phyloP scores from a whole-genome alignment of 2,329 filamentous ascomycete species.

The Scytalidium lignicola region DNA sequence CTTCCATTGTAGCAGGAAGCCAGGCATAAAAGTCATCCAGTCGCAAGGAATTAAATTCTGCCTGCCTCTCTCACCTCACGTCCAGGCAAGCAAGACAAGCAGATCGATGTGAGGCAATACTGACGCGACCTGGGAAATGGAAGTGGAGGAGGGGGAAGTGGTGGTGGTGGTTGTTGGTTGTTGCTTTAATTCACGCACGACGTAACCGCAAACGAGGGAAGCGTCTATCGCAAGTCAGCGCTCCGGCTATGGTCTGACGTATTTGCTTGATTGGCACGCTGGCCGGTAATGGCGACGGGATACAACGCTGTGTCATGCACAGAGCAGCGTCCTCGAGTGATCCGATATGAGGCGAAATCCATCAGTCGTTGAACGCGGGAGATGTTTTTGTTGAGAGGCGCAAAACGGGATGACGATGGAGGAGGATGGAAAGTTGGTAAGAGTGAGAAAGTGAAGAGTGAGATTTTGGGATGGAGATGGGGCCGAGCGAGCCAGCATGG shows the following conservation, averaged over 20 bases:
- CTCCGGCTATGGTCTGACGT: background rate
- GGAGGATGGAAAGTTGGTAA: background rate
- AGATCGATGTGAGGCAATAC: background rate
- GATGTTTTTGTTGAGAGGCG: background rate
- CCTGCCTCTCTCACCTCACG: background rate
- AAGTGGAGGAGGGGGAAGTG: background rate
- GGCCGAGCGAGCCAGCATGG: no score
- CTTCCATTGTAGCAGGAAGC: background rate
- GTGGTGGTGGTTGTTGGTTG: background rate
- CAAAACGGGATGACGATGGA: background rate
- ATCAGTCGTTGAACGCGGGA: background rate
- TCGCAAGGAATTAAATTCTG: background rate
- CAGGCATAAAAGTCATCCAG: background rate
- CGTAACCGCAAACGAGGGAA: background rate
- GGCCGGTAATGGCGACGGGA: background rate
- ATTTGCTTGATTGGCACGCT: background rate
- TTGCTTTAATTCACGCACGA: background rate
- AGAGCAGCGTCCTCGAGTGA: background rate
- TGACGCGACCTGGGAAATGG: background rate
- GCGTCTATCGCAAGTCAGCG: no score
- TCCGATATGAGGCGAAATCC: background rate
- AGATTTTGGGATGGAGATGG: no score
- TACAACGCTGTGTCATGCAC: background rate
- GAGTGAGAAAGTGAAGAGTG: background rate
- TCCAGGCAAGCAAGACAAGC: background rate